Conservation (phyloP, 2,329 filamentous ascomycete genomes). For the Xylariales sp. region DNA sequence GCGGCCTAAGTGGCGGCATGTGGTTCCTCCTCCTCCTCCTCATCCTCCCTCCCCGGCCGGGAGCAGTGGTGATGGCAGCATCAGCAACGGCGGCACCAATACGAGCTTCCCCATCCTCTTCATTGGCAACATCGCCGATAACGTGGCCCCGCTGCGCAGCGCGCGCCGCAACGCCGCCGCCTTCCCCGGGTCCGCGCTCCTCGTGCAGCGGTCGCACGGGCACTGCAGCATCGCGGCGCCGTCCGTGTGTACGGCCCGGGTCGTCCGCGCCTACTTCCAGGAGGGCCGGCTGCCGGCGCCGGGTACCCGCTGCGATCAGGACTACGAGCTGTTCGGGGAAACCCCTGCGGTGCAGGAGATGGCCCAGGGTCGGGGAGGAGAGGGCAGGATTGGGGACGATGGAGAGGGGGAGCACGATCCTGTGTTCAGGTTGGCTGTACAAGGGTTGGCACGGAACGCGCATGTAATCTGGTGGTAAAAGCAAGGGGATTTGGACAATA, state of each 20-base stretch:
- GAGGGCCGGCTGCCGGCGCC: conserved; percentile 13
- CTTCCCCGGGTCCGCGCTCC: conserved; percentile 8
- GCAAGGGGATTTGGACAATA: too few species aligned
- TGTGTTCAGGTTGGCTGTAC: too few species aligned
- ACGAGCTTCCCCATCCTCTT: conserved; percentile 43
- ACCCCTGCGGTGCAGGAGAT: not conserved
- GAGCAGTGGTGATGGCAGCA: too few species aligned
- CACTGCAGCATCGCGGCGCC: conserved; percentile 13
- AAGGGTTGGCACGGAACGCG: too few species aligned
- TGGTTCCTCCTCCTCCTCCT: conserved; percentile 5
- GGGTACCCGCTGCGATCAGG: conserved; percentile 7
- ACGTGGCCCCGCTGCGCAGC: conserved; percentile 37
- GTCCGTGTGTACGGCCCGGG: conserved; percentile 16
- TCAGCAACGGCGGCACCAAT: conserved; percentile 13
- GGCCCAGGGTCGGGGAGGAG: conserved; percentile 1
- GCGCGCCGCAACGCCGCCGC: conserved; percentile 5
- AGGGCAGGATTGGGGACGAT: conserved; percentile 10
- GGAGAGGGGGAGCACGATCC: too few species aligned
- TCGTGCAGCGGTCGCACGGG: conserved; percentile 6
- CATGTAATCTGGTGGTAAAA: too few species aligned
- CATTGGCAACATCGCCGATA: conserved; percentile 45
- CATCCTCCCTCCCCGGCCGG: too few species aligned
- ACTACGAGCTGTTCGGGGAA: conserved; percentile 6
- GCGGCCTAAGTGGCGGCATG: conserved; percentile 23
- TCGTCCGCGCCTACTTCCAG: conserved; percentile 14